Evolutionary conservation across 164 flowering plant genomes (phyloP), one percentile per base, ranked within the genome.

Genomic region (Dillenia suffruticosa): DNA sequence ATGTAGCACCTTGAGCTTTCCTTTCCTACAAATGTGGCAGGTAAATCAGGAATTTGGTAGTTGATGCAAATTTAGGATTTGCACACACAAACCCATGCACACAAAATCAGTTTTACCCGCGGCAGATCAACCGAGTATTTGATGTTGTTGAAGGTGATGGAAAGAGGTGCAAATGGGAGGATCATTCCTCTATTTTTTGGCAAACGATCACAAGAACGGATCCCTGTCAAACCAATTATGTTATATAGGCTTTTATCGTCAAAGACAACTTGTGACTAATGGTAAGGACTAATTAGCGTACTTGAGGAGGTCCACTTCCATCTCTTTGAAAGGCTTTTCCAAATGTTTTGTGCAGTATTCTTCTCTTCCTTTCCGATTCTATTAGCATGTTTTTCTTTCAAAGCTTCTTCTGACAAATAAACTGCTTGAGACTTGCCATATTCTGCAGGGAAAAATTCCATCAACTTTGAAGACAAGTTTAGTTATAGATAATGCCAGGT

Each of bases 121-220:
- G 97, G 97, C 97, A 93, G 88, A 73, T 89, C 96, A 13, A 93
- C 97, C 56, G 59, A 88, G 79, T 90, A 93, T 53, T 83, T 84
- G 32, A 90, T 84, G 56, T 47, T 70, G 50, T 93, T 92, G 50
- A 90, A 93, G 49, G 90, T 79, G 96, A 93, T 86, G 46, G 89
- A 76, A 5, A 90, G 86, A 10, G 92, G 92, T 58, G 79, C 78
- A 64, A 90, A 93, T 11, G 98, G 98, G 44, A 93, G 82, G 61
- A 90, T 86, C 98, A 93, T 93, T 70, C 98, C 97, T 83, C 82
- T 84, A 78, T 84, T 85, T 19, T 19, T 19, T 1, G 22, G 22
- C 22, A 19, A 19, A 19, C 22, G 12, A 85, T 73, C 43, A 77
- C 77, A 55, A 79, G 78, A 9, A 13, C 47, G 19, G 51, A 15